These are phyloP conservation scores for Penicillium sp. DNA, from an alignment of 2,329 filamentous ascomycete genomes.

Conservation along the genomic window DNA sequence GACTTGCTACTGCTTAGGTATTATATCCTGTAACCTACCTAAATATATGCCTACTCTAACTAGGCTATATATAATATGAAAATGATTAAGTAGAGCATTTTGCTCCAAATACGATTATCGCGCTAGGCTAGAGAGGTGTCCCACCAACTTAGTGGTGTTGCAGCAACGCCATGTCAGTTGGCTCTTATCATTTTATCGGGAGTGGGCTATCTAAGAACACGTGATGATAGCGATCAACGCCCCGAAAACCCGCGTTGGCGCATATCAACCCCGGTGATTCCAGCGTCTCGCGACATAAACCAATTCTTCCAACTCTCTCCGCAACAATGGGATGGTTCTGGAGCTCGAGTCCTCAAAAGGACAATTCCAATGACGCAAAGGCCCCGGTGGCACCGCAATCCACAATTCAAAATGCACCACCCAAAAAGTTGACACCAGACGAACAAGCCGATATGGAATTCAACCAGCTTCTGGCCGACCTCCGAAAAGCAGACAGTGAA, in stretches of 20 bases:
- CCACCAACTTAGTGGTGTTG: too few relatives aligned
- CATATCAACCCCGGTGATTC: background rate
- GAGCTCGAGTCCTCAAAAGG: conserved; percentile 34
- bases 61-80: too few relatives aligned
- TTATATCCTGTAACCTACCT: too few relatives aligned
- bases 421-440: conserved; percentile 39
- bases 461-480: conserved; percentile 52
- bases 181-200: conserved; percentile 4
- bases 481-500: conserved; percentile 41
- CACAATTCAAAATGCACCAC: conserved; percentile 20
- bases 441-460: conserved; percentile 58
- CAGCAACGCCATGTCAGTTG: conserved; percentile 7
- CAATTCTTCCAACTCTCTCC: conserved; percentile 2
- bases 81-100: too few relatives aligned
- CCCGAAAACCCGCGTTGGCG: conserved; percentile 10
- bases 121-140: too few relatives aligned
- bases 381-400: conserved; percentile 14
- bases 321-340: conserved; percentile 51
- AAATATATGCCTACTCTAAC: too few relatives aligned
- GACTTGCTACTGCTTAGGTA: too few relatives aligned
- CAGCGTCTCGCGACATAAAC: background rate
- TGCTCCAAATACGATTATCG: too few relatives aligned
- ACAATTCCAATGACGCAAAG: conserved; percentile 19
- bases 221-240: conserved; percentile 5
- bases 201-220: background rate